These are phyloP conservation scores for Hordeum vulgare DNA, from an alignment of 176 grass and related monocot species.

Conservation along the genomic window MorexV3_pseudomolecules_assembly NC_058523.1:508972847-508973346, in stretches of 20 bases:
- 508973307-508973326: no score
- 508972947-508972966: not conserved
- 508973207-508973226: not conserved
- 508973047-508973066: not conserved
- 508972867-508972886: not conserved
- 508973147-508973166: not conserved
- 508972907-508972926: not conserved
- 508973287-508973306: not conserved
- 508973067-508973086: not conserved
- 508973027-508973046: not conserved
- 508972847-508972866: not conserved
- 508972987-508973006: not conserved
- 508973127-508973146: not conserved
- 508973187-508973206: not conserved
- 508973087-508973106: not conserved
- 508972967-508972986: not conserved
- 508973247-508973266: not conserved
- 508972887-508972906: not conserved
- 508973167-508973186: not conserved
- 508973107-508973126: not conserved
- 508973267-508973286: not conserved
- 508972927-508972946: not conserved
- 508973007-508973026: not conserved
- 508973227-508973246: not conserved
- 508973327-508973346: no score